Evolutionary conservation across 768 basidiomycete species (phyloP), one percentile per base, ranked within the genome.

Genomic region (Boletus vermiculosoides): DNA sequence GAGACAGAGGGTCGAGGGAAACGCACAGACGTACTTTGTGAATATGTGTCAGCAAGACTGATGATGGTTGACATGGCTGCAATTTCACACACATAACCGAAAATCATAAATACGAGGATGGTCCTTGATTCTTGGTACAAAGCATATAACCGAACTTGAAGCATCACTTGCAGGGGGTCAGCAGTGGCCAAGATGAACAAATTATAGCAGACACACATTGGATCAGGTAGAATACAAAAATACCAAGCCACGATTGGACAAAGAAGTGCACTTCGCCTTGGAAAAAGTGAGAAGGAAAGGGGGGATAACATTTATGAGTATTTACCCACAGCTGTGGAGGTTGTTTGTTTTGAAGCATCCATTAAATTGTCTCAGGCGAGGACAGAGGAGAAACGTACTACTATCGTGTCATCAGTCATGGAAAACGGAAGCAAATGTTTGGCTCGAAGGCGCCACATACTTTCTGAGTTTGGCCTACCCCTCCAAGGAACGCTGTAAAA

Each of bases 121-220:
- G 42, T 34, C 34, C 37, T 57, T 5, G 63, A 64, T 16, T 22
- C 2, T 39, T 23, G 50, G n/a, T 64, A 64, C 46, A 64, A 31
- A 4, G 58, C 47, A n/a, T 60, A 64, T 23, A 64, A 37, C 7
- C 62, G 52, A 45, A 41, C 55, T 44, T 64, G 62, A 33, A 64
- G 62, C 12, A 63, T 39, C 13, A 61, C 58, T 64, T 25, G 36
- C 33, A 15, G 8, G n/a, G 4, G 10, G 22, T 64, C 49, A 54
- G 34, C 2, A 13, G 44, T 30, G n/a, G 18, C 4, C 4, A 5
- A 6, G 40, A 23, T 18, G 31, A 3, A 4, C 5, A 2, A 28
- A 31, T 13, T 2, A 28, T 12, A 5, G 37, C 25, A 31, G 16
- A 60, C 62, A 23, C 6, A 20, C 28, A 52, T 49, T 20, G n/a